phyloP scores from a whole-genome alignment of 192 early-diverging fungal species.

The Backusella australiensis region DNA sequence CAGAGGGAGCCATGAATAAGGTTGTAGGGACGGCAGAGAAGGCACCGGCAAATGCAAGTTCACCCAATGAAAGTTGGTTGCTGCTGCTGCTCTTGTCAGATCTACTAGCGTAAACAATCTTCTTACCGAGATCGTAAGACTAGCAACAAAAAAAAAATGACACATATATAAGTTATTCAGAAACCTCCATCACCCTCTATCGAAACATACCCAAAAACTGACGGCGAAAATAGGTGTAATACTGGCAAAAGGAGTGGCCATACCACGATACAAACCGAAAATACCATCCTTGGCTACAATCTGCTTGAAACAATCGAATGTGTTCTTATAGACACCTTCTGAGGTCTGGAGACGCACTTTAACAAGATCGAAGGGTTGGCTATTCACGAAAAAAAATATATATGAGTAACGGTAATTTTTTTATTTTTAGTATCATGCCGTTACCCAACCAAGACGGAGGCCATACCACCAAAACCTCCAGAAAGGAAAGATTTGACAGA shows the following conservation, averaged over 20 bases:
- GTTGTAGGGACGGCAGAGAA: constrained; percentile 96
- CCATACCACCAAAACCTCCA: constrained; percentile 90
- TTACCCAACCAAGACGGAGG: constrained; percentile 70
- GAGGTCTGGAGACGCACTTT: constrained; percentile 96
- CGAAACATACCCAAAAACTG: constrained; percentile 75
- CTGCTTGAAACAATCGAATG: constrained; percentile 86
- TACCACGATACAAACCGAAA: constrained; percentile 91
- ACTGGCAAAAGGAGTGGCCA: constrained; percentile 88
- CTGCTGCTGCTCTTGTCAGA: constrained; percentile 28
- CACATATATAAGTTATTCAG: constrained; percentile 17
- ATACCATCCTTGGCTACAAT: constrained; percentile 89
- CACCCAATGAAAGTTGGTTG: constrained; percentile 62
- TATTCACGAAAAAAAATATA: constrained; percentile 3
- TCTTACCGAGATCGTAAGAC: constrained; percentile 69
- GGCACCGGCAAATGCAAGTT: constrained; percentile 86
- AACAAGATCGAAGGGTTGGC: constrained; percentile 85
- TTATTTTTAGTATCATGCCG: constrained; percentile 12
- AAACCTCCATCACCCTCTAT: neutral
- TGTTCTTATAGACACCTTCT: constrained; percentile 75
- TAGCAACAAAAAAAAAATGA: constrained; percentile 16
- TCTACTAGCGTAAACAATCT: constrained; percentile 49
- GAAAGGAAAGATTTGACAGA: constrained; percentile 88
- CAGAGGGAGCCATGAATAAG: constrained; percentile 89
- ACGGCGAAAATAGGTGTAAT: constrained; percentile 96
- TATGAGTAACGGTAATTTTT: neutral